Percentiles rank a stretch among this genome's conserved stretches.
Conservation (phyloP, 495 filamentous ascomycete species). For the Amphirosellinia nigrospora region DNA sequence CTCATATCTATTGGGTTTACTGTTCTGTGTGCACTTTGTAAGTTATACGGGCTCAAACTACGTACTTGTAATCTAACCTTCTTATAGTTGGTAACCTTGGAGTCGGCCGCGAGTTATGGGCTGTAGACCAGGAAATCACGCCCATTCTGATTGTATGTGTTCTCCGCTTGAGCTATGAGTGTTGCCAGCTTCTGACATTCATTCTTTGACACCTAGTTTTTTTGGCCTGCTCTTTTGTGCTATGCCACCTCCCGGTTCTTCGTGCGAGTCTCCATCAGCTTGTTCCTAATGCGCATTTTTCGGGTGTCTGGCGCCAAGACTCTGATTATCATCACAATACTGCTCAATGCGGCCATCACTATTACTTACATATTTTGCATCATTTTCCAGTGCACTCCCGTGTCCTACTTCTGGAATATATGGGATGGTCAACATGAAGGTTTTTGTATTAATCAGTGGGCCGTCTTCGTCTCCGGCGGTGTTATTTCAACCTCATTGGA, state of each 20-base stretch:
- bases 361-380: constrained; percentile 23
- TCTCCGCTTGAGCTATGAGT: neutral
- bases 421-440: constrained; percentile 36
- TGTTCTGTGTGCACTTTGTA: neutral
- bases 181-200: neutral
- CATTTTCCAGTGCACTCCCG: constrained; percentile 41
- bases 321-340: neutral
- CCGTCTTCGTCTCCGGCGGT: neutral
- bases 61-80: neutral
- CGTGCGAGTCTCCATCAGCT: neutral
- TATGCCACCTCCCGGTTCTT: neutral
- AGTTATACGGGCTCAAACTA: neutral
- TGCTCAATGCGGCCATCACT: neutral
- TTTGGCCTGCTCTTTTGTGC: neutral
- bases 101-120: neutral
- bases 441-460: constrained; percentile 30
- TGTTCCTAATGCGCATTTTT: neutral
- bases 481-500: neutral
- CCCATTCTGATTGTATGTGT: neutral
- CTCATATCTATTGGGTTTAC: neutral
- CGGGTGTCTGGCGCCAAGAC: neutral
- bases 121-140: neutral
- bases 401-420: constrained; percentile 39
- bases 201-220: neutral
- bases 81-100: neutral